These are phyloP conservation scores for Lycium ferocissimum DNA, from an alignment of 257 asterid species.

Conservation along the genomic window DNA sequence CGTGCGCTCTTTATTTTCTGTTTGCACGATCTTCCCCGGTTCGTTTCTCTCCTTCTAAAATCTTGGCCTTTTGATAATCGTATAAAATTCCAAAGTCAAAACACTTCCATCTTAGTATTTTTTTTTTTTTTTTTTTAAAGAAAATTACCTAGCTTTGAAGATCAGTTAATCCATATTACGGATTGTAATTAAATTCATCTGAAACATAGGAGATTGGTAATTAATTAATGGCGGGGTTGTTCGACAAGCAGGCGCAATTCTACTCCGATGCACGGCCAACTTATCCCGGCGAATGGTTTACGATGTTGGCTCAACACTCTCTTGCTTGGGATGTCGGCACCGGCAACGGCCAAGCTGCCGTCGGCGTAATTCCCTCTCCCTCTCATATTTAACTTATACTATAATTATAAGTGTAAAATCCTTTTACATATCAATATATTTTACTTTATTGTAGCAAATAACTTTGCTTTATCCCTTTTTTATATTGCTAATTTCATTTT, in stretches of 20 bases:
- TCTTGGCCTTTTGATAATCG: too few relatives aligned
- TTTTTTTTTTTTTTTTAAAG: too few relatives aligned
- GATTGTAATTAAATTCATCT: too few relatives aligned
- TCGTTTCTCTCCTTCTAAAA: neutral
- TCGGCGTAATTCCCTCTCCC: conserved; percentile 17
- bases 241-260: conserved; percentile 38
- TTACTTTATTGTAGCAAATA: too few relatives aligned
- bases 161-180: neutral
- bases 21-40: neutral
- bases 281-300: conserved; percentile 39
- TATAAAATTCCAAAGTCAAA: too few relatives aligned
- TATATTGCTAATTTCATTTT: too few relatives aligned
- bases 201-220: neutral
- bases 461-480: too few relatives aligned
- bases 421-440: neutral
- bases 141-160: too few relatives aligned
- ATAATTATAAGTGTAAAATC: neutral
- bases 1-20: neutral
- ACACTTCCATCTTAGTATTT: too few relatives aligned
- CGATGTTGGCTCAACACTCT: conserved; percentile 34
- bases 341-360: conserved; percentile 42
- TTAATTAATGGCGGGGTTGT: conserved; percentile 36
- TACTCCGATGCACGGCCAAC: conserved; percentile 40
- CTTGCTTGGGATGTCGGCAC: conserved; percentile 37
- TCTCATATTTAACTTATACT: too few relatives aligned